phyloP scores from a whole-genome alignment of 2,329 filamentous ascomycete species.

The Parastagonospora avenae region DNA sequence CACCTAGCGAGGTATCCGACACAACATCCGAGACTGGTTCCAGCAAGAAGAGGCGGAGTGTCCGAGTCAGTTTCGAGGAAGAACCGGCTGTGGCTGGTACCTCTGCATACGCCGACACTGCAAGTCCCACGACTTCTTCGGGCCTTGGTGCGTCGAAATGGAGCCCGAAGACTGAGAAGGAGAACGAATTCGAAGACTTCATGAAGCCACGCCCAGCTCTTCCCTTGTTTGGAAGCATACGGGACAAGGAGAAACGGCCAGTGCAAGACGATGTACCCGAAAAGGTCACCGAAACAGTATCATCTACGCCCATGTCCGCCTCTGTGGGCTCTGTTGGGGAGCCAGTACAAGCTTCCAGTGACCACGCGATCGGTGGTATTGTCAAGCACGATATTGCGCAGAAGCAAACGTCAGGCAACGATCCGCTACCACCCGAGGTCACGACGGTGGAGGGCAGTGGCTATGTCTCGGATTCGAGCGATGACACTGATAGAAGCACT shows the following conservation, averaged over 20 bases:
- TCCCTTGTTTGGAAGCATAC: slow-evolving; percentile 76
- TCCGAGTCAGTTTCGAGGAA: slow-evolving; percentile 80
- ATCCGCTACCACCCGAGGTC: slow-evolving; percentile 73
- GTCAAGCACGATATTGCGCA: slow-evolving; percentile 60
- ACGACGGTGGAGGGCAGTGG: slow-evolving; percentile 71
- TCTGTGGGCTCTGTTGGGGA: slow-evolving; percentile 44
- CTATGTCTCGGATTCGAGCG: slow-evolving; percentile 65
- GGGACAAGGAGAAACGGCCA: slow-evolving; percentile 61
- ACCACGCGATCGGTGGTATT: slow-evolving; percentile 63
- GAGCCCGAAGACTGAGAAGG: slow-evolving; percentile 49
- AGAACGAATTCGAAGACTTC: slow-evolving; percentile 67
- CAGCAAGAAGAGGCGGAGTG: slow-evolving; percentile 60
- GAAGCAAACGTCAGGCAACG: slow-evolving; percentile 50
- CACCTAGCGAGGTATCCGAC: slow-evolving; percentile 62
- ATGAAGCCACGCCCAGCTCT: slow-evolving; percentile 78
- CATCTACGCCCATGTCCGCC: slow-evolving; percentile 42
- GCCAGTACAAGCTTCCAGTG: slow-evolving; percentile 60
- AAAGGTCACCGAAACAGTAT: slow-evolving; percentile 55
- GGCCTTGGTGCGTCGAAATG: slow-evolving; percentile 49
- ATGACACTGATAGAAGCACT: slow-evolving; percentile 17
- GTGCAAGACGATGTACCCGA: slow-evolving; percentile 57
- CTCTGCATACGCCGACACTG: slow-evolving; percentile 30
- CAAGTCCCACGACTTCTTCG: slow-evolving; percentile 21
- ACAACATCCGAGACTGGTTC: slow-evolving; percentile 53
- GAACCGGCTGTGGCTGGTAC: slow-evolving; percentile 63